phyloP scores from a whole-genome alignment of 495 filamentous ascomycete genomes.

The Elaphomyces granulatus region DNA sequence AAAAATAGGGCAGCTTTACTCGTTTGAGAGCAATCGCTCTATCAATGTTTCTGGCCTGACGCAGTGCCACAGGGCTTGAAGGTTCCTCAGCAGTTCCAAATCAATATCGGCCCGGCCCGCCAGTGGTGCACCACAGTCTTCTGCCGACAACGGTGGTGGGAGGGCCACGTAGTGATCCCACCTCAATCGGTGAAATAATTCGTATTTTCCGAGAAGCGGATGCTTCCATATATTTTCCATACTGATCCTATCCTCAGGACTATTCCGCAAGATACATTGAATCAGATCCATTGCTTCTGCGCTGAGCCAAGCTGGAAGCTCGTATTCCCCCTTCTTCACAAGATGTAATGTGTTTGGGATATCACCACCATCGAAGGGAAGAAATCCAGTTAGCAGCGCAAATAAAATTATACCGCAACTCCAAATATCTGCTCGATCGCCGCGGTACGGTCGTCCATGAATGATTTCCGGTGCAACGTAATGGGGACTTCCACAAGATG shows the following conservation, averaged over 20 bases:
- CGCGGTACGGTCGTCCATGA: constrained; percentile 54
- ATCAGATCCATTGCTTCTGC: constrained; percentile 68
- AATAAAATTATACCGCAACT: constrained; percentile 86
- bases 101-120: constrained; percentile 49
- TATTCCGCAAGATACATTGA: constrained; percentile 51
- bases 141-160: constrained; percentile 33
- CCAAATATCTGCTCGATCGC: constrained; percentile 81
- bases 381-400: constrained; percentile 58
- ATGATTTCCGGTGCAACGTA: constrained; percentile 92
- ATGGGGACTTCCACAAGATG: constrained; percentile 90
- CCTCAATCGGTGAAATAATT: constrained; percentile 42
- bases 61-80: constrained; percentile 79
- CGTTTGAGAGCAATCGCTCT: constrained; percentile 45
- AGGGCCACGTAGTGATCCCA: constrained; percentile 38
- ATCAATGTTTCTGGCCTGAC: constrained; percentile 58
- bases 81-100: constrained; percentile 60
- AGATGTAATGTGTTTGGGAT: constrained; percentile 43
- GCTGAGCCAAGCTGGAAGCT: constrained; percentile 53
- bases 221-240: constrained; percentile 74
- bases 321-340: constrained; percentile 56
- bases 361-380: constrained; percentile 68
- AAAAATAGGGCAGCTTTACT: constrained; percentile 38
- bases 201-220: constrained; percentile 66
- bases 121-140: constrained; percentile 41
- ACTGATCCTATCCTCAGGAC: constrained; percentile 60